Percentiles rank a stretch among this genome's conserved stretches.
Conservation (phyloP, 2,329 filamentous ascomycete species). For the Cylindrodendrum hubeiense region DNA sequence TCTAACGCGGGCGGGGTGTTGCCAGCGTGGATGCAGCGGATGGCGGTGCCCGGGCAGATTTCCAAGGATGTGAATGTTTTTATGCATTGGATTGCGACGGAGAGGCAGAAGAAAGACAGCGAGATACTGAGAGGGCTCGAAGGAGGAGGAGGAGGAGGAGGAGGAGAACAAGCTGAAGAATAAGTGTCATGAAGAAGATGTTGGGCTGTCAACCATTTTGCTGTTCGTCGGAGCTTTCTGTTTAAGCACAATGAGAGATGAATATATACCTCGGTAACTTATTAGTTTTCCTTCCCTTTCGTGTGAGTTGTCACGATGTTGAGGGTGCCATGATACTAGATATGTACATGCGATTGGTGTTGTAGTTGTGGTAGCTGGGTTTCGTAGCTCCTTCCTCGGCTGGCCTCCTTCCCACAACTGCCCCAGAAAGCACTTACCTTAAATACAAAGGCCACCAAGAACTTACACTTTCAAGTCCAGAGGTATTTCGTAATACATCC, state of each 20-base stretch:
- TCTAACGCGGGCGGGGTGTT: slow-evolving; percentile 77
- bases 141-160: slow-evolving; percentile 19
- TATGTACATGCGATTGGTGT: neutral
- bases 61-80: slow-evolving; percentile 80
- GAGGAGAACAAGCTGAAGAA: neutral
- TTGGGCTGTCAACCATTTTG: neutral
- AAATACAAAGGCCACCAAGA: neutral
- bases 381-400: neutral
- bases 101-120: slow-evolving; percentile 50
- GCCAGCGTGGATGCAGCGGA: slow-evolving; percentile 75
- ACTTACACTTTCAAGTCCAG: neutral
- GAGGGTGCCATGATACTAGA: neutral
- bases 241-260: neutral
- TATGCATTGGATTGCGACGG: slow-evolving; percentile 68
- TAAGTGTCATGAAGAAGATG: neutral
- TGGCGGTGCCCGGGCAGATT: slow-evolving; percentile 71
- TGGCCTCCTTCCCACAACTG: neutral
- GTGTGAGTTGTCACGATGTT: neutral
- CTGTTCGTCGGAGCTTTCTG: neutral
- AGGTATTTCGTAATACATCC: neutral
- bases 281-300: no score
- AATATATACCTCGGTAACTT: no score
- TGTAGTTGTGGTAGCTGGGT: neutral
- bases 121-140: slow-evolving; percentile 25
- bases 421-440: neutral